phyloP scores from a whole-genome alignment of 1,284 basidiomycete genomes.

The Mycena sp. region DNA sequence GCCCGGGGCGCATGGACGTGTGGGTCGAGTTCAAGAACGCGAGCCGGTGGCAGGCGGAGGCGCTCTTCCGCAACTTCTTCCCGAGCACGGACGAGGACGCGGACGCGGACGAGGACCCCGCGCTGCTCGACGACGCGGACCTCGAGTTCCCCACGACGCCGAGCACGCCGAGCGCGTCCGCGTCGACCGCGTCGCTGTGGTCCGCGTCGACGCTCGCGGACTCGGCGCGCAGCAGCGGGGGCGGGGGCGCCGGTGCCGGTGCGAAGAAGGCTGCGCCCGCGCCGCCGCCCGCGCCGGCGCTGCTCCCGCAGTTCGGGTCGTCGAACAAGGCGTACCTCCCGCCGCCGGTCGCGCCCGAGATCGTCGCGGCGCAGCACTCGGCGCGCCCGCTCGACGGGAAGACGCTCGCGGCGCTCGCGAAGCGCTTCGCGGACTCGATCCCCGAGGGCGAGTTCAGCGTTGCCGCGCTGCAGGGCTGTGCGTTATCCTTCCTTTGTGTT shows the following conservation, averaged over 20 bases:
- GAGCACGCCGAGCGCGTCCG: conserved; percentile 1
- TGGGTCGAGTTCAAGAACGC: conserved; percentile 91
- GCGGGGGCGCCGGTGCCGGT: background rate
- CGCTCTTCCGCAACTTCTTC: conserved; percentile 89
- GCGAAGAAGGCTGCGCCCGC: conserved; percentile 36
- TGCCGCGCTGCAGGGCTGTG: conserved; percentile 85
- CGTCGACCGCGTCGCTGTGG: conserved; percentile 11
- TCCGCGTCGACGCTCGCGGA: conserved; percentile 14
- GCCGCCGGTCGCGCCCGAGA: conserved; percentile 69
- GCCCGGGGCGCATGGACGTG: conserved; percentile 90
- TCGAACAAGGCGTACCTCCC: conserved; percentile 71
- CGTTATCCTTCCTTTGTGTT: conserved; percentile 44
- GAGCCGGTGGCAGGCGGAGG: conserved; percentile 82
- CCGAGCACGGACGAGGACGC: conserved; percentile 65
- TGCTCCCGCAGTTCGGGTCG: conserved; percentile 61
- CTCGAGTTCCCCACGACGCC: conserved; percentile 18
- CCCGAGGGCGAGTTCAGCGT: conserved; percentile 86
- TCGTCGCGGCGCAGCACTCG: conserved; percentile 63
- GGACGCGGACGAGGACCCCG: conserved; percentile 43
- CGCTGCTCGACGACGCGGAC: conserved; percentile 19
- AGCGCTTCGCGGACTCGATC: conserved; percentile 77
- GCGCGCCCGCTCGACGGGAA: conserved; percentile 69
- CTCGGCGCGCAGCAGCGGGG: background rate
- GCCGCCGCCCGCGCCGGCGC: no score
- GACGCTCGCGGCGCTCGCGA: conserved; percentile 71